Evolutionary conservation across 2,329 filamentous ascomycete genomes (phyloP), one percentile per base, ranked within the genome.

Genomic region (Xylaria sp.): DNA sequence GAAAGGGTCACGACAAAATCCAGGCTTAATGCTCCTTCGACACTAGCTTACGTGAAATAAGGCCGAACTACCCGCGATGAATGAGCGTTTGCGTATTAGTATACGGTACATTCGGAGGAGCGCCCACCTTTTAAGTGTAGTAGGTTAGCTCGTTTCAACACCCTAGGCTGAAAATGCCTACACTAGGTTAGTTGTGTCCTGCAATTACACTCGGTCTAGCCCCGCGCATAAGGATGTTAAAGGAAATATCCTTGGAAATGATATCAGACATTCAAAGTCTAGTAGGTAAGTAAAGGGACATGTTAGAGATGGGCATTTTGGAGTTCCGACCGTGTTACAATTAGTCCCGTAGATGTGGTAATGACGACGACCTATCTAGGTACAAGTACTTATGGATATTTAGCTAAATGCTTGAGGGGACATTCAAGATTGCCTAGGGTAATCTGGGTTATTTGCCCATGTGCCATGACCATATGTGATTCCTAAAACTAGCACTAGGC

Each of bases 21-120:
- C n/a, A 25, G 32, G 10, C 35, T 51, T 37, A 48, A 58, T 59
- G 10, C 23, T 51, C 32, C 53, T 64, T 64, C 32, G 29, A 51
- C 32, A 35, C 10, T 35, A 6, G 32, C 10, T 21, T 21, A 37
- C 53, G 27, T 18, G 40, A 12, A 47, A 53, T 23, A 47, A 21
- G 23, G 37, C 54, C 54, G 35, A 58, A n/a, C 23, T 21, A n/a
- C 23, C 10, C 27, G 37, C 25, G 25, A 35, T 58, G 2, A 23
- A 44, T 2, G 55, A 58, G 21, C 37, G 18, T 27, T 44, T 58
- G 10, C 13, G n/a, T 47, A 21, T 18, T 47, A 47, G 44, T 2
- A 23, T 3, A 9, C 44, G 44, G 1, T 9, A 9, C 32, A 35
- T 35, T 10, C 32, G 32, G 32, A 35, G 32, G 32, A 35, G 32